These are phyloP conservation scores for Arthrobotrys iridis DNA, from an alignment of 2,329 filamentous ascomycete species.

Conservation along the genomic window DNA sequence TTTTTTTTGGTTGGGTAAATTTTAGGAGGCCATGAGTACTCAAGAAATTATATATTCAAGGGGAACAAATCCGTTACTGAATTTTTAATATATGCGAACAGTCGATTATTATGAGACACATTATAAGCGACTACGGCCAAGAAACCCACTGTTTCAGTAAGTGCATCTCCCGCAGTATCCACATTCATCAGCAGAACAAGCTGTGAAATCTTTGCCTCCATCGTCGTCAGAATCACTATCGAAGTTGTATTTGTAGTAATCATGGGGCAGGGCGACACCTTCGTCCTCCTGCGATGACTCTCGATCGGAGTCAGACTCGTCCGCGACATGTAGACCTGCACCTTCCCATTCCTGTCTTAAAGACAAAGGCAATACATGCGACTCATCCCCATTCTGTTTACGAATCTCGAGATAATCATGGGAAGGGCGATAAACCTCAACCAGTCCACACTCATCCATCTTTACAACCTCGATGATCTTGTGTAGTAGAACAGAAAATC, in stretches of 20 bases:
- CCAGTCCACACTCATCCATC: slow-evolving; percentile 24
- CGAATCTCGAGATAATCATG: slow-evolving; percentile 32
- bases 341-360: slow-evolving; percentile 33
- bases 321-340: slow-evolving; percentile 24
- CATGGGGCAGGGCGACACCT: slow-evolving; percentile 15
- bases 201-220: slow-evolving; percentile 27
- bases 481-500: slow-evolving; percentile 24
- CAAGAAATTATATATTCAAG: too few relatives aligned
- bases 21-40: too few relatives aligned
- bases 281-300: slow-evolving; percentile 25
- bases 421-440: slow-evolving; percentile 35
- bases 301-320: slow-evolving; percentile 12
- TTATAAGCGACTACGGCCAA: slow-evolving; percentile 15
- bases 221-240: slow-evolving; percentile 29
- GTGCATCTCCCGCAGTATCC: slow-evolving; percentile 36
- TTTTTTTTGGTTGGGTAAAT: too few relatives aligned
- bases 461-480: slow-evolving; percentile 38
- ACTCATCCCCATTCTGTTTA: slow-evolving; percentile 26
- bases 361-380: slow-evolving; percentile 34
- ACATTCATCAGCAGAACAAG: slow-evolving; percentile 34
- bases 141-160: slow-evolving; percentile 29
- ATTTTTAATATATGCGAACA: slow-evolving; percentile 5
- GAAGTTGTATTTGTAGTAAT: slow-evolving; percentile 22
- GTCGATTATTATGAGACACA: slow-evolving; percentile 29
- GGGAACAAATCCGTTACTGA: too few relatives aligned